Evolutionary conservation across 2,329 filamentous ascomycete genomes (phyloP).

Genomic region (Xylariaceae sp.): DNA sequence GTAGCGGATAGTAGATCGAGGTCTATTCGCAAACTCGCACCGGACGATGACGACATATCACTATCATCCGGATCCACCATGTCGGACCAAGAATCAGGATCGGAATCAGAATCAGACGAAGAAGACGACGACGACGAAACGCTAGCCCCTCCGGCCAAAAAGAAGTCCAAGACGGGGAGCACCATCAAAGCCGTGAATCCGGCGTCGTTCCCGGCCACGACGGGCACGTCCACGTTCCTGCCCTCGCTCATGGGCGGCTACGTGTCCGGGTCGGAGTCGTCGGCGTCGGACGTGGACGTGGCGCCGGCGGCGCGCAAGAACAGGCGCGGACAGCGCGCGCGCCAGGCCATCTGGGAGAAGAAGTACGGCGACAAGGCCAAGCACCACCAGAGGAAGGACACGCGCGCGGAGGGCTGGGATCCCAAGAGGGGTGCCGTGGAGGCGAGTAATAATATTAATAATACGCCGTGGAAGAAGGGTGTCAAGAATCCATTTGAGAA

Average conservation of each 20-base stretch:
- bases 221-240: conserved; percentile 56
- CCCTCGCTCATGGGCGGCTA: conserved; percentile 76
- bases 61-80: conserved; percentile 25
- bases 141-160: conserved; percentile 22
- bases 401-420: conserved; percentile 53
- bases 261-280: conserved; percentile 70
- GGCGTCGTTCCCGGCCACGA: conserved; percentile 13
- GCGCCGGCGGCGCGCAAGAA: conserved; percentile 61
- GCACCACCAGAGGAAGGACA: conserved; percentile 43
- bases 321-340: conserved; percentile 68
- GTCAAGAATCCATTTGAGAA: conserved; percentile 31
- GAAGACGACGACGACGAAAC: conserved; percentile 26
- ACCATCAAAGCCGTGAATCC: conserved; percentile 19
- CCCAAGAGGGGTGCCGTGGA: conserved; percentile 48
- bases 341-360: conserved; percentile 74
- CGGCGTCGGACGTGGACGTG: conserved; percentile 60
- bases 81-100: no score
- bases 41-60: conserved; percentile 24
- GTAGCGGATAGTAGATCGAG: conserved; percentile 22
- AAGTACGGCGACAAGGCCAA: conserved; percentile 70
- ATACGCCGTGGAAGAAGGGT: conserved; percentile 48
- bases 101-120: conserved; percentile 24
- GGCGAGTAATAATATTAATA: conserved; percentile 31
- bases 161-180: conserved; percentile 30
- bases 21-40: conserved; percentile 17